Conservation (phyloP, 2,329 filamentous ascomycete species). For the Cordyceps cateniannulata region DNA sequence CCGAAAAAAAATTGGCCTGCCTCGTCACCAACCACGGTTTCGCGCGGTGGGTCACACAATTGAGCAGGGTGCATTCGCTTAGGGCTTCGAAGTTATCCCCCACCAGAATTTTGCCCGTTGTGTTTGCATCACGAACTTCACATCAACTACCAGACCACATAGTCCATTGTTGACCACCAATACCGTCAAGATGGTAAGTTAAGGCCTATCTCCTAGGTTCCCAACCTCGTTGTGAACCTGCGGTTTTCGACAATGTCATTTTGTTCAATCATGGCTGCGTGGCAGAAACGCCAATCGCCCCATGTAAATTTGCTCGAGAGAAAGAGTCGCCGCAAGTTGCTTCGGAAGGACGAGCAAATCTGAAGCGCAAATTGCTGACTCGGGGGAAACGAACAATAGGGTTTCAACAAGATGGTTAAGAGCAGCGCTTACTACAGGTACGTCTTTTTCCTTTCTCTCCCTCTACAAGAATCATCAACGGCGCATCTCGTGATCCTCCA, state of each 20-base stretch:
- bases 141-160: conserved; percentile 26
- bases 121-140: conserved; percentile 16
- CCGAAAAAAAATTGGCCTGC: background rate
- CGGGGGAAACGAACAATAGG: conserved; percentile 58
- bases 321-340: conserved; percentile 93
- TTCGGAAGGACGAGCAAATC: conserved; percentile 68
- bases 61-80: conserved; percentile 22
- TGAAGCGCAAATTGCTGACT: conserved; percentile 99
- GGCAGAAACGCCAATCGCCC: conserved; percentile 38
- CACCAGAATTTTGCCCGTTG: conserved; percentile 29
- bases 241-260: background rate
- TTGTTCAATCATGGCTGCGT: background rate
- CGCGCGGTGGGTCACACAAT: conserved; percentile 11
- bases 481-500: too few relatives aligned
- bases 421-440: conserved; percentile 98
- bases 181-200: conserved; percentile 66
- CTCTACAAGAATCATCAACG: background rate
- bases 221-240: background rate
- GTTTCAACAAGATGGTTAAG: conserved; percentile 94
- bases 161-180: conserved; percentile 37
- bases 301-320: conserved; percentile 28
- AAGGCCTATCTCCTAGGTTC: conserved; percentile 28
- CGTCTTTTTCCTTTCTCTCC: conserved; percentile 33
- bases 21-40: conserved; percentile 14
- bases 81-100: conserved; percentile 36